Conservation (phyloP, 805 yeast species). For the Metschnikowia lunata region DNA sequence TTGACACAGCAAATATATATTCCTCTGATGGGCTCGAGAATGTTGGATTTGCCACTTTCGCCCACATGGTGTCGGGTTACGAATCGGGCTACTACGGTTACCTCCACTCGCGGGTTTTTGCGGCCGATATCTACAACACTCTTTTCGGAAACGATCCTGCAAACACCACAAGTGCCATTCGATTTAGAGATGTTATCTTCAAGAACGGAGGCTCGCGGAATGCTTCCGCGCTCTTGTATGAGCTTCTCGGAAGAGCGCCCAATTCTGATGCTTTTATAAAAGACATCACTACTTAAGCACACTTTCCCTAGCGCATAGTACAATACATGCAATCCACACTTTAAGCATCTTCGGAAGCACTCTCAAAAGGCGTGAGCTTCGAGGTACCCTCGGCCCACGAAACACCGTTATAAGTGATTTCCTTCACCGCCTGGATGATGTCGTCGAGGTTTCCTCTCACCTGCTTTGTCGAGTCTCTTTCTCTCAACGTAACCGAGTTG, state of each 20-base stretch:
- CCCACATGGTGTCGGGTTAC: constrained; percentile 77
- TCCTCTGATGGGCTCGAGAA: constrained; percentile 50
- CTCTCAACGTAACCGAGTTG: constrained; percentile 88
- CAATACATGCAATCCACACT: background rate
- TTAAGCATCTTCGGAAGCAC: constrained; percentile 15
- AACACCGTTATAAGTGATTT: constrained; percentile 67
- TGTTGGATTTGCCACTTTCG: constrained; percentile 70
- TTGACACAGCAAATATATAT: constrained; percentile 58
- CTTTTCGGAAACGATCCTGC: constrained; percentile 65
- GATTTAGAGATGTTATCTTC: constrained; percentile 66
- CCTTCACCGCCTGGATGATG: constrained; percentile 65
- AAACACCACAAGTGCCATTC: constrained; percentile 41
- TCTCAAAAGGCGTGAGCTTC: constrained; percentile 64
- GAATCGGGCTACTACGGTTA: constrained; percentile 86
- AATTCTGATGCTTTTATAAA: constrained; percentile 64
- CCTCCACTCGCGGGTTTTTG: constrained; percentile 82
- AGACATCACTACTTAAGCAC: constrained; percentile 40
- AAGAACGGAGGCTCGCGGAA: constrained; percentile 71
- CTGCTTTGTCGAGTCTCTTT: constrained; percentile 94
- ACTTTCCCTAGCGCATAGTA: background rate
- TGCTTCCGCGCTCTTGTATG: constrained; percentile 57
- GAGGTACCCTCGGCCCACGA: constrained; percentile 87
- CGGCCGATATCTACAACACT: constrained; percentile 74
- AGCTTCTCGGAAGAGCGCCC: constrained; percentile 73
- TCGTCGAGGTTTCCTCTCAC: constrained; percentile 86